Conservation (phyloP, 768 basidiomycete genomes). For the Mycena belliarum region DNA sequence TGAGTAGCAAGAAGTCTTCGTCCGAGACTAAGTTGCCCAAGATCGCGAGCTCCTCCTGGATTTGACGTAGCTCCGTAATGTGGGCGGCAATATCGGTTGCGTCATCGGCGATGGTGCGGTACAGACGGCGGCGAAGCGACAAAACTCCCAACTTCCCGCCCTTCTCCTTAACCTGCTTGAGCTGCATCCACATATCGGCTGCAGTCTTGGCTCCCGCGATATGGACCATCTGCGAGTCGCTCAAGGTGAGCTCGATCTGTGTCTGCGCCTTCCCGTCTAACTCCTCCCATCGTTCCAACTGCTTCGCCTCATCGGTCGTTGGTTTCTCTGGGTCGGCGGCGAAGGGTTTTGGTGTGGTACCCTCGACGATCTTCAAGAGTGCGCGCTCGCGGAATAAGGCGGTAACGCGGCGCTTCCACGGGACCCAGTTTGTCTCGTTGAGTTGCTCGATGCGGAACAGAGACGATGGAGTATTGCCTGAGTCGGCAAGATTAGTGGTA, state of each 20-base stretch:
- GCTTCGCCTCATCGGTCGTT: background rate
- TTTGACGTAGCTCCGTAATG: background rate
- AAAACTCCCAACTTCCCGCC: constrained; percentile 9
- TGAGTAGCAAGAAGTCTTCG: constrained; percentile 12
- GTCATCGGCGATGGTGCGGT: constrained; percentile 17
- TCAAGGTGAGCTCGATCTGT: constrained; percentile 10
- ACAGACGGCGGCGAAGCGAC: constrained; percentile 9
- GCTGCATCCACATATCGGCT: constrained; percentile 13
- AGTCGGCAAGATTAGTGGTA: background rate
- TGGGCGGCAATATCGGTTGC: constrained; percentile 4
- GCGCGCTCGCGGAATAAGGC: background rate
- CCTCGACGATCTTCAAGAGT: background rate
- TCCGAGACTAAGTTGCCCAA: background rate
- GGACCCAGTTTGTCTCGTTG: constrained; percentile 1
- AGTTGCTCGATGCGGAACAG: constrained; percentile 11
- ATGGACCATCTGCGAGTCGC: constrained; percentile 10
- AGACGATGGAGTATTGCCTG: constrained; percentile 1
- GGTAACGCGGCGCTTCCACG: constrained; percentile 6
- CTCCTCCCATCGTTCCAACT: background rate
- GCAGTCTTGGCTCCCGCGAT: constrained; percentile 11
- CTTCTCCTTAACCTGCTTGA: constrained; percentile 7
- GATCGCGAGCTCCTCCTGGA: constrained; percentile 8
- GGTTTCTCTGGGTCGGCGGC: background rate
- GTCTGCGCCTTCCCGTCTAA: constrained; percentile 1
- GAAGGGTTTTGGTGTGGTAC: background rate